Base-by-base conservation (phyloP, 371 early-diverging fungal species). In the Mucor plumbeus region DNA sequence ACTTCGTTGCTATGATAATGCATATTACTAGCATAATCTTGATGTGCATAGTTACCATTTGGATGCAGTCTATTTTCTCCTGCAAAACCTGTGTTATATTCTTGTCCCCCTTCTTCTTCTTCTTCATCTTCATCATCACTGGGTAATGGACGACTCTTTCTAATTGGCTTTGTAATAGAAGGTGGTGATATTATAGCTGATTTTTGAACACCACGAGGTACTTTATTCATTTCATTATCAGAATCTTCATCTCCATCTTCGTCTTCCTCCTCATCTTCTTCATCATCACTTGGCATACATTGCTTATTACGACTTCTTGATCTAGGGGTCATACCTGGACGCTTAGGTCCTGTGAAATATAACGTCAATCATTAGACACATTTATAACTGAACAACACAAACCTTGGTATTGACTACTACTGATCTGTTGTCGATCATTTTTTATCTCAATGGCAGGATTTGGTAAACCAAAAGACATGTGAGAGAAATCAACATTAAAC, bases 271-370 rank as follows among this genome's bases (percentile, higher is more conserved):
- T 81, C 78, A 4, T 70, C 72, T 6, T 75, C 75, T 69, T 81
- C 81, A 63, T 78, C 78, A 60, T 81, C 81, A 33, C 81, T 81
- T 10, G 81, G 81, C 14, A 81, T 71, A 60, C 77, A 78, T 63
- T 73, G 77, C 15, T 66, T 62, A 56, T 81, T 81, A 40, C 81
- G 75, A 38, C 62, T 70, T 26, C 61, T 70, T 48, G 62, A 50
- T 21, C 50, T 21, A 21, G 50, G 50, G 21, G 50, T 50, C 50
- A 50, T 50, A 10, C 26, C 31, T 31, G 33, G 21, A 33, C 43
- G 26, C 21, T 34, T 31, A 31, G 36, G 39, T 17, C 14, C 26
- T 48, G 33, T 53, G 35, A 39, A 36, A 50, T 62, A 19, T 21
- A 53, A 40, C n/a, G 10, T 39, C 7, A 31, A 60, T 40, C 36